Evolutionary conservation across 768 basidiomycete species (phyloP), one percentile per base, ranked within the genome.

Genomic region (Termitomyces sp.): DNA sequence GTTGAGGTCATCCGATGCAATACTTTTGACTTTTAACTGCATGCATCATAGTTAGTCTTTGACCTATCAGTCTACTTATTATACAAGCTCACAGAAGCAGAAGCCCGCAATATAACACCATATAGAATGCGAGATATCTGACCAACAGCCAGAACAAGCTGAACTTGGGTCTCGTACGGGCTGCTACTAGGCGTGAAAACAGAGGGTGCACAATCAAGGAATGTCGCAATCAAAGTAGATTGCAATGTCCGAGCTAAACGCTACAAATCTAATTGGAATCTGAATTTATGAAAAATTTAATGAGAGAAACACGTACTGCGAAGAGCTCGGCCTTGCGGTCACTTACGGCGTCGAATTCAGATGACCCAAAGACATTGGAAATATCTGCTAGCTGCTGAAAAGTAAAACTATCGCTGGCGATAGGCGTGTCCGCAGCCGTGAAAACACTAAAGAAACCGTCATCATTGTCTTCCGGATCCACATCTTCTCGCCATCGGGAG

Each of bases 201-300:
- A 14, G 81, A 67, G 2, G 95, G 92, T 4, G 92, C 92, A 62
- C 84, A 84, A 68, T 98, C 95, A 22, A 98, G 81, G 71, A 93
- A 92, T 1, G 90, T 86, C 22, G 92, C 86, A 2, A 93, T 74
- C 11, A 98, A 74, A 10, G 86, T 86, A 3, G 92, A 79, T 63
- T 94, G 84, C n/a, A 98, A 71, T 14, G 86, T 81, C 53, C 80
- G 79, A 56, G 88, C 83, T 28, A 97, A 74, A 68, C 80, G 82
- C 89, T 91, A 61, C 18, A 58, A 46, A 35, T 20, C 24, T 44
- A 43, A 26, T 56, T 28, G 48, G 13, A n/a, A 32, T 38, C 22
- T 43, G 35, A 11, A 26, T 35, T 32, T 46, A 3, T 13, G 30
- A 18, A 10, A 38, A 22, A 10, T 5, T 9, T 16, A 7, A n/a